These are phyloP conservation scores for Arabidopsis hybrid DNA, from an alignment of 441 rosid species.

Conservation along the genomic window DNA sequence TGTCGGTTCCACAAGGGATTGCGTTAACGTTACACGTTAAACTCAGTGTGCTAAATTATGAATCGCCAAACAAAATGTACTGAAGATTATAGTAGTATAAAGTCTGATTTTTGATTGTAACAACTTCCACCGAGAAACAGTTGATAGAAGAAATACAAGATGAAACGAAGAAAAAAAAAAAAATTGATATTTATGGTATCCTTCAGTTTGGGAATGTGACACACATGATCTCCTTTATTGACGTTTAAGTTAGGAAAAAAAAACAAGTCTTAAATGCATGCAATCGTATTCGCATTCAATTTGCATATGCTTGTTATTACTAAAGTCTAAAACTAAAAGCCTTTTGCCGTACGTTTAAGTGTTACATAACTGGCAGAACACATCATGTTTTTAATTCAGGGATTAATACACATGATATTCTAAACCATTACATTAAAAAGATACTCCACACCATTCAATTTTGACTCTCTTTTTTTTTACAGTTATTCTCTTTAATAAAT, in stretches of 20 bases:
- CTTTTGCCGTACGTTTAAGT: not conserved
- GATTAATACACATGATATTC: not conserved
- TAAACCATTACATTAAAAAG: no score
- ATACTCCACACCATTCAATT: no score
- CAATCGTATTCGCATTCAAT: constrained; percentile 28
- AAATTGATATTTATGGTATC: not conserved
- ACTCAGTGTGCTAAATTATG: not conserved
- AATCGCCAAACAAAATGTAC: constrained; percentile 7
- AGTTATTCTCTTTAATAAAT: no score
- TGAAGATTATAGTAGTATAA: not conserved
- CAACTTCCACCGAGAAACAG: constrained; percentile 11
- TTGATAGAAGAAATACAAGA: not conserved
- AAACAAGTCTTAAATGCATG: constrained; percentile 1
- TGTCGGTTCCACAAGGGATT: constrained; percentile 25
- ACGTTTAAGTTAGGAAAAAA: not conserved
- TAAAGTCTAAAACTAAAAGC: not conserved
- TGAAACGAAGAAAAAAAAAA: not conserved
- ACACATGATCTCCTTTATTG: constrained; percentile 33
- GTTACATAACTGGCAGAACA: not conserved
- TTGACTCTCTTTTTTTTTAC: no score
- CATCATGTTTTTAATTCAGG: constrained; percentile 17
- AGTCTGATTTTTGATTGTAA: constrained; percentile 9
- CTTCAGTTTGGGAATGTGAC: constrained; percentile 11
- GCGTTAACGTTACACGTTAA: constrained; percentile 11
- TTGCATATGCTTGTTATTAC: not conserved